Evolutionary conservation across 495 filamentous ascomycete species (phyloP).

Genomic region (Aspergillus bertholletiae): DNA sequence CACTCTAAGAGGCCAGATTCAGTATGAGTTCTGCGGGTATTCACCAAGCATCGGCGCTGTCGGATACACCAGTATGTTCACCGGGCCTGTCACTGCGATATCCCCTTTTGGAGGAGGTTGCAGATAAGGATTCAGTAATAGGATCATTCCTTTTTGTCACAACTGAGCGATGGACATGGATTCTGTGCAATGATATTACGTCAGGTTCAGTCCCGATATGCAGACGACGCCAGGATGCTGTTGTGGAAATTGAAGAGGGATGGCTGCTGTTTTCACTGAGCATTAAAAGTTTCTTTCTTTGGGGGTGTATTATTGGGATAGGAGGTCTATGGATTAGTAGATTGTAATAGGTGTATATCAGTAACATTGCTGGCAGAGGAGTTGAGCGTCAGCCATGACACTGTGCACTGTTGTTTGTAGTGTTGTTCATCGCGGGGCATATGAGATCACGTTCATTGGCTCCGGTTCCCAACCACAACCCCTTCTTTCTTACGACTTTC

Average conservation of each 20-base stretch:
- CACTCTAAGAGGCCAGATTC: neutral
- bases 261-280: neutral
- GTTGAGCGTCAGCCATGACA: no score
- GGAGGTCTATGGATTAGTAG: neutral
- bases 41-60: neutral
- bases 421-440: neutral
- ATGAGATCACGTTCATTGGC: neutral
- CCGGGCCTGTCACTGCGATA: neutral
- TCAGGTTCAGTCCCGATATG: neutral
- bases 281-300: neutral
- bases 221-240: neutral
- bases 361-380: neutral
- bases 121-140: neutral
- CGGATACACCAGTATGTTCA: neutral
- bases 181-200: neutral
- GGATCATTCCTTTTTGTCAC: neutral
- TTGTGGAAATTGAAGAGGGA: neutral
- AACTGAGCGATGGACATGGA: neutral
- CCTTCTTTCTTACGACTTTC: neutral
- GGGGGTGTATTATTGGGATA: neutral
- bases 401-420: neutral
- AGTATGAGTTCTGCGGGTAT: neutral
- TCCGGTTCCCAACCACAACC: neutral
- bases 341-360: neutral
- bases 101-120: neutral